A percentile compares a stretch with the other conserved stretches of the same genome.
Evolutionary conservation across 2,329 filamentous ascomycete species (phyloP).

Genomic region (Colletotrichum lupini): DNA sequence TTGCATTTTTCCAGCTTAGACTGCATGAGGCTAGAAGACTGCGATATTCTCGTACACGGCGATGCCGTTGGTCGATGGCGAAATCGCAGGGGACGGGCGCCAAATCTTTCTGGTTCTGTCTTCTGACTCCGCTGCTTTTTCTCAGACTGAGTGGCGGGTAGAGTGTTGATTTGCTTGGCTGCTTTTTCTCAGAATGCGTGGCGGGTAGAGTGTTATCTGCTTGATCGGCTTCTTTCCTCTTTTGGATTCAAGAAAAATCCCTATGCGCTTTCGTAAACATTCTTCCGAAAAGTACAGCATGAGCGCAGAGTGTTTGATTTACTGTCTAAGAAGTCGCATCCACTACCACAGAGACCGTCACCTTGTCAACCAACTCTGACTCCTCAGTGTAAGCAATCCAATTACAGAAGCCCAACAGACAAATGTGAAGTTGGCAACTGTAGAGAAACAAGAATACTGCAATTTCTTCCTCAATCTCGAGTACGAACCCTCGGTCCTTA

Average conservation of each 20-base stretch:
- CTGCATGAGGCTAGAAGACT: neutral
- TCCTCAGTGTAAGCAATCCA: neutral
- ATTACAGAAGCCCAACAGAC: constrained; percentile 17
- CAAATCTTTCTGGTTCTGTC: neutral
- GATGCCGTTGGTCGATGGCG: neutral
- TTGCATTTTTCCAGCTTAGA: neutral
- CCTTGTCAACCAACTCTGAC: constrained; percentile 19
- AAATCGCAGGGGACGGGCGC: neutral
- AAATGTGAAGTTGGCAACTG: constrained; percentile 9
- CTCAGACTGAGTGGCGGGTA: neutral
- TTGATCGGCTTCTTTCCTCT: neutral
- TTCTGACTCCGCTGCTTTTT: neutral
- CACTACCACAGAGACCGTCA: neutral
- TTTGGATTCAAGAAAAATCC: neutral
- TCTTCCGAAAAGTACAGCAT: neutral
- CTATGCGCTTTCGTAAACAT: neutral
- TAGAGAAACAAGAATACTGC: constrained; percentile 20
- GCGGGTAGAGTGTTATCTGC: too few relatives aligned
- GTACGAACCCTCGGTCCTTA: neutral
- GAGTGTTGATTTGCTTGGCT: neutral
- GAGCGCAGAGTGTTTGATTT: neutral
- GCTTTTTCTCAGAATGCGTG: neutral
- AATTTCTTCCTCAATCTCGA: constrained; percentile 9
- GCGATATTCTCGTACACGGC: neutral
- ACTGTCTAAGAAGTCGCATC: neutral